phyloP scores from a whole-genome alignment of 2,329 filamentous ascomycete species.

The Aphanoascus verrucosus region DNA sequence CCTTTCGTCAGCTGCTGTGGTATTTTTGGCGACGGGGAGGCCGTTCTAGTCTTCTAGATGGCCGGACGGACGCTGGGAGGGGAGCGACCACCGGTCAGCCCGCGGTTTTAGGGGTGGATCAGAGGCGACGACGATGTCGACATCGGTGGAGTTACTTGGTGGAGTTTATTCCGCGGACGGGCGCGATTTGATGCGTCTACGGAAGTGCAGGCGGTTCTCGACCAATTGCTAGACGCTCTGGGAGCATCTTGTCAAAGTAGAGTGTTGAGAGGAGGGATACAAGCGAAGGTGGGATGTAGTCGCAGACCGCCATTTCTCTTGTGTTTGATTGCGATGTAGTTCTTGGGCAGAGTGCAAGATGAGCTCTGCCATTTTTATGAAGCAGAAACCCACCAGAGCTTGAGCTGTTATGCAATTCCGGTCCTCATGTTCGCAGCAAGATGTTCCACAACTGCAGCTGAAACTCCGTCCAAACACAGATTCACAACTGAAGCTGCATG shows the following conservation, averaged over 20 bases:
- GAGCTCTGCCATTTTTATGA: too few species aligned
- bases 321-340: neutral
- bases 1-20: neutral
- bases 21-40: constrained; percentile 8
- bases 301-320: neutral
- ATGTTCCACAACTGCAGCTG: too few species aligned
- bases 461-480: too few species aligned
- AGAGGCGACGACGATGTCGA: neutral
- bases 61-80: neutral
- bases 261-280: neutral
- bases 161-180: too few species aligned
- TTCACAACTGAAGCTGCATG: too few species aligned
- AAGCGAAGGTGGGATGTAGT: neutral
- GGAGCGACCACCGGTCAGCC: neutral
- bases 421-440: too few species aligned
- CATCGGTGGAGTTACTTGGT: too few species aligned
- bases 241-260: neutral
- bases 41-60: neutral
- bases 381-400: too few species aligned
- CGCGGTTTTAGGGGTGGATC: neutral
- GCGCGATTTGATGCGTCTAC: too few species aligned
- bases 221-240: neutral
- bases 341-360: too few species aligned
- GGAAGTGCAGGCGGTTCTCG: neutral
- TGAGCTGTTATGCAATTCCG: too few species aligned